Base-by-base conservation (phyloP, 176 grass and related monocot species). In the Stipa capillata region DNA sequence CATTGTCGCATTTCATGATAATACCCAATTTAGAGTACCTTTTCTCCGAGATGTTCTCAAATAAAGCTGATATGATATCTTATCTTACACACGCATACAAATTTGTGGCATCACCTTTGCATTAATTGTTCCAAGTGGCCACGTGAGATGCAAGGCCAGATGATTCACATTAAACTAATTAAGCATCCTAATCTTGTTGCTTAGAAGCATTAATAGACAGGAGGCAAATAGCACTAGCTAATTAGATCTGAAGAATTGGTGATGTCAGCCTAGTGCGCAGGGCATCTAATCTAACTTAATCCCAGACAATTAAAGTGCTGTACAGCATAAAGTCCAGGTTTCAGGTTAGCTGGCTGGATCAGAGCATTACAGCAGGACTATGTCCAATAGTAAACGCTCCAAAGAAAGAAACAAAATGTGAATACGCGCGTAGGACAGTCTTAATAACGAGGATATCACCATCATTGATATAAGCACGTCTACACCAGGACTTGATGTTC, bases 21-120 rank as follows among this genome's bases (percentile, higher is more conserved):
- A 57, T 69, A 58, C 62, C 49, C 36, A 68, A 54, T 42, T 20
- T 14, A 6, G 27, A 77, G 40, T n/a, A 36, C 36, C 21, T 57
- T 74, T 20, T 1, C 74, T 58, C 57, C 73, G 39, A 36, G 57
- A 45, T 69, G 29, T 84, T 77, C 15, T 37, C 58, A 69, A 69
- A 73, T 68, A 37, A 50, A 65, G 44, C 8, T 68, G 12, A 69
- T 52, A 36, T 84, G 50, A 77, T 84, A 77, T 77, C 63, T 55
- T 65, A 29, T 56, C 28, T 5, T 27, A 39, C 37, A 59, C 14
- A 61, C 31, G 58, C 25, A 10, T 66, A 62, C 3, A 42, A 33
- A 64, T 65, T 13, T 27, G 20, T 27, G 59, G 10, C 48, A 65
- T 74, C 66, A 80, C 13, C 47, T 27, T 71, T 63, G 18, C 59